Base-by-base conservation (phyloP, 495 filamentous ascomycete species). In the Aeminium ludgeri region DNA sequence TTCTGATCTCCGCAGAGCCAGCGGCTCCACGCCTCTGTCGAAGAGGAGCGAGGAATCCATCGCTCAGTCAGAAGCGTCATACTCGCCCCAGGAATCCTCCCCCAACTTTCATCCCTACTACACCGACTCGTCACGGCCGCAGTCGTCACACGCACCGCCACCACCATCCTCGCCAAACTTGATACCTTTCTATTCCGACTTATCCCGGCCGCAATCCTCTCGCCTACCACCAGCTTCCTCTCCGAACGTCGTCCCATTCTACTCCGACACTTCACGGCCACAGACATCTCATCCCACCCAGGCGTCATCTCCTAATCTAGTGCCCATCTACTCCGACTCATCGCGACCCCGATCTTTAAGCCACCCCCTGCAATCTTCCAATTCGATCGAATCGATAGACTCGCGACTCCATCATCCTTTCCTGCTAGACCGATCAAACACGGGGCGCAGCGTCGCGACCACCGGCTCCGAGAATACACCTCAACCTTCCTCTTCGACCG, bases 401-500 rank as follows among this genome's bases (percentile, higher is more conserved):
- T 51, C 48, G 19, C 50, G 48, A 40, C 32, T 62, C 6, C 49
- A 56, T 34, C 54, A 50, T 34, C 52, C 58, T n/a, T n/a, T n/a
- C 11, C 42, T 54, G 30, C 39, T 58, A 29, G 43, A 49, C 23
- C 56, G 43, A 30, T 51, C 48, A 2, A 50, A 53, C n/a, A 54
- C 51, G 8, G 55, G 52, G 29, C 50, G 45, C 43, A 50, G 49
- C 34, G 47, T 46, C 32, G 54, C 55, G 18, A 43, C 52, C 7
- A 58, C 50, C 44, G 48, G 43, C 40, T 54, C 56, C 27, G 53
- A 34, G 41, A 52, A 54, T 10, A 46, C 48, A 3, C 18, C 40
- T 2, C 33, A 31, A 10, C 35, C 48, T 19, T 13, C 31, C 1
- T 51, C 48, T 6, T 46, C 43, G 6, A 20, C 10, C 16, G 43